phyloP scores from a whole-genome alignment of 2,329 filamentous ascomycete genomes.

The Cadophora sp. region DNA sequence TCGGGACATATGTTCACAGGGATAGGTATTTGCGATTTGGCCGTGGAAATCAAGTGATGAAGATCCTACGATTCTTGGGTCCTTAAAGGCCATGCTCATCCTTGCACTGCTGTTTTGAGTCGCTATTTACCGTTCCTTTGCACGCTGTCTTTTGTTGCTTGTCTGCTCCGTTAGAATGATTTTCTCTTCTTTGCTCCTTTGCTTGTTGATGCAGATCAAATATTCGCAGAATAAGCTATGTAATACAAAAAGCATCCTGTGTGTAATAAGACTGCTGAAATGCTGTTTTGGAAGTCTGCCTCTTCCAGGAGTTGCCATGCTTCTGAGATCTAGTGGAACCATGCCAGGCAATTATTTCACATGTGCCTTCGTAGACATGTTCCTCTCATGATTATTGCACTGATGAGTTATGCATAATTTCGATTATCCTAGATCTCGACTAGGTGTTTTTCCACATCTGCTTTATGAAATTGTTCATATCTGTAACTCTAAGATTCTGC shows the following conservation, averaged over 20 bases:
- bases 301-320: no score
- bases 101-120: not conserved
- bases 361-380: no score
- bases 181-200: not conserved
- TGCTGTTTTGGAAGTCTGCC: no score
- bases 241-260: not conserved
- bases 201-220: not conserved
- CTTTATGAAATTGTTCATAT: not conserved
- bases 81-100: not conserved
- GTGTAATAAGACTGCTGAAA: not conserved
- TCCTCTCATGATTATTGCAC: no score
- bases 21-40: no score
- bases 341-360: no score
- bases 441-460: no score
- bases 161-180: not conserved
- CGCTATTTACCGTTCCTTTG: not conserved
- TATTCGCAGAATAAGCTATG: not conserved
- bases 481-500: not conserved
- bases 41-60: not conserved
- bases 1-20: no score
- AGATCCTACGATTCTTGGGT: not conserved
- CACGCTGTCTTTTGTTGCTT: not conserved
- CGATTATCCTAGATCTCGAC: no score
- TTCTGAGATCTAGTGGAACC: no score
- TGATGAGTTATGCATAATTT: no score